phyloP scores from a whole-genome alignment of 1,284 basidiomycete genomes.

The Heterobasidion irregulare region DNA sequence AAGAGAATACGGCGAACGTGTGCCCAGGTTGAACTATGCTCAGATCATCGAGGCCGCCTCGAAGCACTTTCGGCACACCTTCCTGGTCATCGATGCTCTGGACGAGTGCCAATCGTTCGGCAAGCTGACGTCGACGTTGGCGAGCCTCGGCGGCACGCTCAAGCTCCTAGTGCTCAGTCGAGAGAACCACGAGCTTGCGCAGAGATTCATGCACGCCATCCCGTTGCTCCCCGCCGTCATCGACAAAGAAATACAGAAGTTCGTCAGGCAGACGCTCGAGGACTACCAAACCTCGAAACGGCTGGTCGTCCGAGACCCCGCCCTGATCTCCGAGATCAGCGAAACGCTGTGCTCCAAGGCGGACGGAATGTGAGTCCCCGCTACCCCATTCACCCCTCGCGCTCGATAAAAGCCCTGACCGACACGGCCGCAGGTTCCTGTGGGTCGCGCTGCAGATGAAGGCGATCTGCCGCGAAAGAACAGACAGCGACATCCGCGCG shows the following conservation, averaged over 20 bases:
- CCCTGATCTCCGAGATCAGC: not conserved
- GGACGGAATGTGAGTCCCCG: not conserved
- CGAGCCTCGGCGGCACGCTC: not conserved
- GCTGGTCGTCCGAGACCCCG: not conserved
- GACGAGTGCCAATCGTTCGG: not conserved
- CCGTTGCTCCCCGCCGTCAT: not conserved
- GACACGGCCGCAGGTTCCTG: not conserved
- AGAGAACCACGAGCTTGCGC: not conserved
- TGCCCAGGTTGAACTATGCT: not conserved
- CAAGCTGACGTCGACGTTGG: not conserved
- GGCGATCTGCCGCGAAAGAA: not conserved
- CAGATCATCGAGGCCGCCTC: not conserved
- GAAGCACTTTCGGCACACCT: not conserved
- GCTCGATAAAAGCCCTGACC: not conserved
- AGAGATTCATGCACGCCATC: not conserved
- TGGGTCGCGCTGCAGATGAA: not conserved
- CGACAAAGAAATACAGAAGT: not conserved
- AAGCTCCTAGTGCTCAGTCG: not conserved
- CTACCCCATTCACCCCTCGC: not conserved
- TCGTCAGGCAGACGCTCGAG: not conserved
- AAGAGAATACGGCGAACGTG: no score
- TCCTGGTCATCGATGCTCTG: not conserved
- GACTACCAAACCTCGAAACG: not conserved
- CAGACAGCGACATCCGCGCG: not conserved
- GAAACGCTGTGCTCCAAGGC: not conserved